Evolutionary conservation across 1,284 basidiomycete genomes (phyloP).

Genomic region (Moniliella sp.): DNA sequence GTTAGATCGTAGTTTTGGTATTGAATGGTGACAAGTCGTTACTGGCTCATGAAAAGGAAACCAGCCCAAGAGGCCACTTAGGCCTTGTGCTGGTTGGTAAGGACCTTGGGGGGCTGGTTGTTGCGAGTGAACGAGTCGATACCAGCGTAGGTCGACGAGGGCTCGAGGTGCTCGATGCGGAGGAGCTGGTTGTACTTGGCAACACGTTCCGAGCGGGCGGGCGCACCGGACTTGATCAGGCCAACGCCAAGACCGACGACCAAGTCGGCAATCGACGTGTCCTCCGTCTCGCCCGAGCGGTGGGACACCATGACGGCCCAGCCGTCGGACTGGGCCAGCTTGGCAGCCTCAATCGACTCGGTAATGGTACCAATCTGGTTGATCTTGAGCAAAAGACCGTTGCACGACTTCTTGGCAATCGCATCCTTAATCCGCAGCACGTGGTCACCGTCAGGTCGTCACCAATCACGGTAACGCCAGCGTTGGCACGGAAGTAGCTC

Average conservation of each 20-base stretch:
- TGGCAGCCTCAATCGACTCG: constrained; percentile 89
- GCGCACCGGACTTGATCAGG: constrained; percentile 96
- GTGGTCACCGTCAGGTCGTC: too few relatives aligned
- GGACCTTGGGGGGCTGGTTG: constrained; percentile 5
- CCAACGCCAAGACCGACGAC: constrained; percentile 77
- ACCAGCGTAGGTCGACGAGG: constrained; percentile 22
- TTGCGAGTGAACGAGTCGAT: constrained; percentile 3
- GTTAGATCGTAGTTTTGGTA: too few relatives aligned
- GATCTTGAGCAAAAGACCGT: too few relatives aligned
- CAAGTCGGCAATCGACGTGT: constrained; percentile 71
- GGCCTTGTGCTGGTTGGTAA: too few relatives aligned
- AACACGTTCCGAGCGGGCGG: constrained; percentile 74
- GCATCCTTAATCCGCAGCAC: too few relatives aligned
- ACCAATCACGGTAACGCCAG: too few relatives aligned
- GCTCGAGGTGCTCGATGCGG: constrained; percentile 25
- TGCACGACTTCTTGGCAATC: too few relatives aligned
- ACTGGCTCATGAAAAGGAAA: too few relatives aligned
- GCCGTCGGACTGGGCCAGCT: constrained; percentile 81
- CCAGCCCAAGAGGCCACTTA: too few relatives aligned
- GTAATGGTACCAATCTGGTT: constrained; percentile 97
- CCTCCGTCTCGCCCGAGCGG: constrained; percentile 62
- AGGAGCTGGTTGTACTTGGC: constrained; percentile 45
- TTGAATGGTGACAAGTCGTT: too few relatives aligned
- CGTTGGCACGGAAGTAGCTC: too few relatives aligned
- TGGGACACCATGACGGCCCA: constrained; percentile 99